Conservation (phyloP, 139 green algal genomes). For the Ettlia oleoabundans region DNA sequence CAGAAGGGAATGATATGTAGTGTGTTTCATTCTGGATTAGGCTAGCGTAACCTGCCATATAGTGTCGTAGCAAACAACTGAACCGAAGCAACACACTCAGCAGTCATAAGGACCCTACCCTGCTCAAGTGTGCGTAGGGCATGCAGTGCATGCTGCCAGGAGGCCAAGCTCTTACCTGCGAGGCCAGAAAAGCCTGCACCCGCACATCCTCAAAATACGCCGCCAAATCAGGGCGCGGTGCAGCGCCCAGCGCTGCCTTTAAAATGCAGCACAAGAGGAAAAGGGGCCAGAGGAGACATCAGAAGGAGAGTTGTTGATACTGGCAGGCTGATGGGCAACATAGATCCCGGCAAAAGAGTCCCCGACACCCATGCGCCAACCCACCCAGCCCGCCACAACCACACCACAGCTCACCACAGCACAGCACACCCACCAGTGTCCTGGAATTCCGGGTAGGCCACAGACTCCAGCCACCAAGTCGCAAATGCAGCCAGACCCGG, state of each 20-base stretch:
- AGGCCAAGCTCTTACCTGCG: background rate
- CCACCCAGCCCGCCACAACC: background rate
- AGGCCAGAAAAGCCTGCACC: constrained; percentile 15
- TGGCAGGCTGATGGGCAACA: no score
- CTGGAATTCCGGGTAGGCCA: constrained; percentile 30
- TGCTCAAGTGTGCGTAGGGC: background rate
- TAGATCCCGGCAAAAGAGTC: no score
- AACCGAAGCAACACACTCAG: background rate
- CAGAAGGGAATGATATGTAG: no score
- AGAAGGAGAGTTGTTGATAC: background rate
- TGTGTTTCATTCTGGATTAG: no score
- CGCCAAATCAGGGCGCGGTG: background rate
- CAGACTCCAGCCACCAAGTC: constrained; percentile 2
- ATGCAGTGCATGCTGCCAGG: no score
- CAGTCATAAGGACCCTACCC: background rate
- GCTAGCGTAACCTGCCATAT: no score
- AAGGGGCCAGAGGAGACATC: background rate
- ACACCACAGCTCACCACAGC: background rate
- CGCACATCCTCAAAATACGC: constrained; percentile 2
- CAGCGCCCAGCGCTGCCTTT: background rate
- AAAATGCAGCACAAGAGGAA: background rate
- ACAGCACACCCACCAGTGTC: background rate
- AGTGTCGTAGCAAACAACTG: background rate
- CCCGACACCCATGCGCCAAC: background rate
- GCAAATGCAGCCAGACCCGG: constrained; percentile 16